A percentile compares a stretch with the other conserved stretches of the same genome.
Conservation (phyloP, 2,329 filamentous ascomycete species). For the Alternaria infectoria region DNA sequence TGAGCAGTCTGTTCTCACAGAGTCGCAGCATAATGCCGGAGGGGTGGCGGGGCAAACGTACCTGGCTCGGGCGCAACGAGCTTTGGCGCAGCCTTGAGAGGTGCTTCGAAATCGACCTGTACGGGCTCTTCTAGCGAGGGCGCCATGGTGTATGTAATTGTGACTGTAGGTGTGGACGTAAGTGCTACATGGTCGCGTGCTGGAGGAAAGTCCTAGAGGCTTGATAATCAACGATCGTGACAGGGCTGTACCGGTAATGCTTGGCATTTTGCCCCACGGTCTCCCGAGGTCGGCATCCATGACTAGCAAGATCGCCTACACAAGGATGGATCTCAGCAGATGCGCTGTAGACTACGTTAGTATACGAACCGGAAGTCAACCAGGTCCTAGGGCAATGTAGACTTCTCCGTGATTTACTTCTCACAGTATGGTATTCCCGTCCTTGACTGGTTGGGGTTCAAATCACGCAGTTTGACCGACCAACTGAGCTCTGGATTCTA, state of each 20-base stretch:
- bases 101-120: constrained; percentile 74
- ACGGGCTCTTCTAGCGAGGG: constrained; percentile 76
- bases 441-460: background rate
- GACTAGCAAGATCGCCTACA: background rate
- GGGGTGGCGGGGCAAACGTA: constrained; percentile 42
- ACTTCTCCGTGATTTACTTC: background rate
- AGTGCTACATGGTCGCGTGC: constrained; percentile 29
- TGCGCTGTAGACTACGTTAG: background rate
- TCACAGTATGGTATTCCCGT: background rate
- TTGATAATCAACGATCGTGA: constrained; percentile 42
- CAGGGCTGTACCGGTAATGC: constrained; percentile 26
- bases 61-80: constrained; percentile 91
- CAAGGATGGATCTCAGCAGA: background rate
- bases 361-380: background rate
- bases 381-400: background rate
- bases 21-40: constrained; percentile 49
- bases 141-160: constrained; percentile 64
- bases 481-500: background rate
- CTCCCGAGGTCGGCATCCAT: constrained; percentile 30
- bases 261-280: constrained; percentile 35
- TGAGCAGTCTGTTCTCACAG: background rate
- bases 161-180: constrained; percentile 9
- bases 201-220: constrained; percentile 27
- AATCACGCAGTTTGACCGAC: background rate
- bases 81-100: constrained; percentile 77